Conservation (phyloP, 1,284 basidiomycete genomes). For the Trichosporon ovoides region DNA sequence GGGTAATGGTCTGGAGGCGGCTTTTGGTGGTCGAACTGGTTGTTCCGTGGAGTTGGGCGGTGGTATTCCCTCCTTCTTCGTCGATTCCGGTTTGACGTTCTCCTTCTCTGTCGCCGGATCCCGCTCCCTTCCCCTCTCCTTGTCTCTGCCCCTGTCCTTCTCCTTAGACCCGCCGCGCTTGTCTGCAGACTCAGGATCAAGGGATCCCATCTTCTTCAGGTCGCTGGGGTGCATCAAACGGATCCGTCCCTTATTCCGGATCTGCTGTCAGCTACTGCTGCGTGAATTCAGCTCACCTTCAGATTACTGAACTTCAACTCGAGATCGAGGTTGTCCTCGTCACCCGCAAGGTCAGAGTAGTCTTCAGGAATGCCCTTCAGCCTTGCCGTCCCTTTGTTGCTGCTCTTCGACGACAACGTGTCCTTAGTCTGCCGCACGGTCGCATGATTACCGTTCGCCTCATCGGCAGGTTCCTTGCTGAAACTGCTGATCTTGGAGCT, state of each 20-base stretch:
- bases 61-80: not conserved
- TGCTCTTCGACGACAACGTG: constrained; percentile 4
- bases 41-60: not conserved
- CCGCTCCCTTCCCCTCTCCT: not conserved
- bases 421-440: constrained; percentile 29
- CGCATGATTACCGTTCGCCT: constrained; percentile 22
- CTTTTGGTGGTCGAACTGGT: not conserved
- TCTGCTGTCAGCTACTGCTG: constrained; percentile 19
- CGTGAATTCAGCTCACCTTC: constrained; percentile 55
- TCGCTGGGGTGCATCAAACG: constrained; percentile 83
- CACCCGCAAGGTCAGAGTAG: constrained; percentile 76
- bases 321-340: constrained; percentile 67
- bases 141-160: not conserved
- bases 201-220: constrained; percentile 52
- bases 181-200: not conserved
- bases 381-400: constrained; percentile 2
- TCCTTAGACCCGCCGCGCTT: not conserved
- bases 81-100: not conserved
- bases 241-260: constrained; percentile 61
- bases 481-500: constrained; percentile 25
- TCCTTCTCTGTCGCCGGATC: not conserved
- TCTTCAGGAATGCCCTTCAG: constrained; percentile 56
- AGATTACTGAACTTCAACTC: constrained; percentile 82
- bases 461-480: not conserved
- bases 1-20: not conserved